Base-by-base conservation (phyloP, 192 early-diverging fungal species). In the Coemansia sp. region DNA sequence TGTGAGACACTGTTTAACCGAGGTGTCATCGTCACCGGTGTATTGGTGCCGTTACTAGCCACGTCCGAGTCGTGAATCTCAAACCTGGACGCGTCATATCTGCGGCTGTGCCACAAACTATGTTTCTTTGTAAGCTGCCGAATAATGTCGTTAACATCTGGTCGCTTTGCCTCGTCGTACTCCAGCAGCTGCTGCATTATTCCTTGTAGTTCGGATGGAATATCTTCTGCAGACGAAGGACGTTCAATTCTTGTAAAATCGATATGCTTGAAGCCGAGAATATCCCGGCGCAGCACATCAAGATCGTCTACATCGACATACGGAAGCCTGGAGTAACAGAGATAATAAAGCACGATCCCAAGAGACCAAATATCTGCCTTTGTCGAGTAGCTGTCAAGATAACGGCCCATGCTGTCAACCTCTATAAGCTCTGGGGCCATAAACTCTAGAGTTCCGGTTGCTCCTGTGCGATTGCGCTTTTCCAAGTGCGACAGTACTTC, bases 281-380 rank as follows among this genome's bases (percentile, higher is more conserved):
- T 95, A 72, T 97, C 96, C 30, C 81, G 71, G 36, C 86, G 85
- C 35, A 99, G 74, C 36, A 87, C 59, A 73, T 99, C 97, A 23
- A 99, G 91, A 66, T 99, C 94, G 36, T 98, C 93, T 39, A 93
- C 86, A 53, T 94, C 89, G 23, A 76, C 55, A 65, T 91, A 99
- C 1, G 97, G 97, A 38, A 99, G 77, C 8, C 69, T 67, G 9
- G 91, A 89, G 62, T 92, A 98, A 73, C 95, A 97, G 10, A 97
- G 81, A 60, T 93, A 97, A 68, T 95, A 95, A 5, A 98, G 85
- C 1, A 99, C 86, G 82, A 99, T 93, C 0, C 97, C 97, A 52
- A 99, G 80, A 0, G 92, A 94, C 94, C 95, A 99, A 88, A 99
- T 88, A 65, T 99, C 97, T 6, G 93, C 91, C 58, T 91, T 92